Evolutionary conservation across 1,284 basidiomycete genomes (phyloP).

Genomic region (Amylostereum chailletii): DNA sequence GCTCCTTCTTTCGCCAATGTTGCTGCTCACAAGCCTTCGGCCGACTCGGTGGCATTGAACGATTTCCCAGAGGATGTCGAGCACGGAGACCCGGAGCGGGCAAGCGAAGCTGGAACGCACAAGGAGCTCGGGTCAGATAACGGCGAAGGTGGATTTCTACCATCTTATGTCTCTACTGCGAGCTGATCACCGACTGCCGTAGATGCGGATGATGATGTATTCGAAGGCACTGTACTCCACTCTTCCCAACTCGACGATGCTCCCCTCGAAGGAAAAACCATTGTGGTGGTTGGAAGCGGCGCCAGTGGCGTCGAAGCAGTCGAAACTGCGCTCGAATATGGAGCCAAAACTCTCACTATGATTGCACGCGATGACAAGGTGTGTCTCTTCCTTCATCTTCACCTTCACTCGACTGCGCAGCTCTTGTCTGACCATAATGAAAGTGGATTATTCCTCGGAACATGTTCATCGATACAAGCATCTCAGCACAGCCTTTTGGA

Average conservation of each 20-base stretch:
- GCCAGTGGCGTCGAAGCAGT: conserved; percentile 56
- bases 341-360: conserved; percentile 37
- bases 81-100: neutral
- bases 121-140: conserved; percentile 9
- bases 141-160: conserved; percentile 10
- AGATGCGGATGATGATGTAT: conserved; percentile 17
- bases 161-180: too few species aligned
- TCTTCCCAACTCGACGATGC: conserved; percentile 40
- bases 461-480: conserved; percentile 42
- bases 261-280: conserved; percentile 34
- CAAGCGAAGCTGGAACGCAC: neutral
- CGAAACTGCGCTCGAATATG: conserved; percentile 39
- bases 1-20: neutral
- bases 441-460: conserved; percentile 21
- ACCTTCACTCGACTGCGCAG: neutral
- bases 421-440: neutral
- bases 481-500: conserved; percentile 52
- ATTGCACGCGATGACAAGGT: conserved; percentile 33
- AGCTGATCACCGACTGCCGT: neutral
- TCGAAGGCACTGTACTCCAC: conserved; percentile 41
- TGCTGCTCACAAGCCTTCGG: neutral
- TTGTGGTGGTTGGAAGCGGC: conserved; percentile 48
- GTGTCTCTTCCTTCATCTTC: neutral
- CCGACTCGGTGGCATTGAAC: neutral
- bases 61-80: neutral